Evolutionary conservation across 108 stramenopile species (phyloP), one percentile per base, ranked within the genome.

Genomic region (Nannochloropsis gaditana): DNA sequence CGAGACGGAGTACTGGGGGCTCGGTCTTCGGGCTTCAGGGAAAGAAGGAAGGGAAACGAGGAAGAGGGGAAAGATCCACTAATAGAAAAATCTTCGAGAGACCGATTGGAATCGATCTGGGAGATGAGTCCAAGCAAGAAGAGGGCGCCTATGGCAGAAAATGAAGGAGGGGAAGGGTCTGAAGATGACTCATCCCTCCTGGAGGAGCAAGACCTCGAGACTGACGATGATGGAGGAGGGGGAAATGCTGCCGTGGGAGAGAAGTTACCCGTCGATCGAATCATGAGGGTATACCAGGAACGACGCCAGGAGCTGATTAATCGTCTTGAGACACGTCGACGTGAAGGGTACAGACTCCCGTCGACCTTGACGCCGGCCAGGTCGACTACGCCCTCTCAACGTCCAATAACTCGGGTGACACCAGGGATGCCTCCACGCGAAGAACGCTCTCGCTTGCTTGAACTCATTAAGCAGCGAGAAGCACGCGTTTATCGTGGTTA

Each of bases 181-280:
- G 59, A 15, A 4, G 15, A 73, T 73, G 15, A 15, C 59, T 73
- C 59, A 5, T 73, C 8, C 15, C n/a, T 73, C 59, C 59, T 73
- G 59, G 59, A 73, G n/a, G n/a, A 73, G 59, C 59, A 73, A n/a
- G 15, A 73, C 59, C 2, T 73, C 19, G 59, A 73, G 59, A n/a
- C 19, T n/a, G 59, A 73, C 19, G 59, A 6, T 15, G 59, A 73
- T 73, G 59, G 8, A 73, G 6, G n/a, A 73, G 59, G n/a, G 59
- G 59, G 3, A 73, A n/a, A 73, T 15, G 59, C 19, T 4, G 59
- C 19, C 4, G 59, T 15, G 8, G 19, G 59, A n/a, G 59, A n/a
- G 59, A n/a, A 73, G 59, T n/a, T 73, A n/a, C 3, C 59, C 19
- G 59, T 73, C 59, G 59, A 73, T 73, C 59, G 59, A n/a, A 73